Base-by-base conservation (phyloP, 164 flowering plant genomes). In the Stephania yunnanensis region DNA sequence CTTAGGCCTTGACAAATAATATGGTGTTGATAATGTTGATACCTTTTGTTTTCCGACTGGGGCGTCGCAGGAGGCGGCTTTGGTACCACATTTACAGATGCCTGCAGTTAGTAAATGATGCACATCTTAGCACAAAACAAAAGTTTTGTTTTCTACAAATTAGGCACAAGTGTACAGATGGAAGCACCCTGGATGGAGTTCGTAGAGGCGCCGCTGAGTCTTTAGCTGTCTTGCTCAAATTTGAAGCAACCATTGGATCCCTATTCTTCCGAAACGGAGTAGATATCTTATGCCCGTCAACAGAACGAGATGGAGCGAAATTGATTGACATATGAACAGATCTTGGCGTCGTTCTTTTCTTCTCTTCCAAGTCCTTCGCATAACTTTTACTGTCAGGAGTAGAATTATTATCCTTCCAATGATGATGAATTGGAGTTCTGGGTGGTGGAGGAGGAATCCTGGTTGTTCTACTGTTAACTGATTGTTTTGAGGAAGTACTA, bases 301-400 rank as follows among this genome's bases (percentile, higher is more conserved):
- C 73, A 58, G 74, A 70, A 65, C 46, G 70, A 77, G 88, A 80
- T n/a, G 78, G 77, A 75, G 82, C 73, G 31, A 83, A 83, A 80
- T 79, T 87, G 72, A 90, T 78, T 10, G 97, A 91, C 91, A 86
- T 86, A 72, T 91, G 89, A 75, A 89, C 81, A n/a, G 91, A 81
- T 74, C 75, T 88, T 75, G 85, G 79, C 25, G 77, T 76, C 36
- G 78, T 73, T 78, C 76, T 80, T 78, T 74, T 86, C 70, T 82
- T 85, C 61, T 82, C 79, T 61, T 65, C 68, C 5, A 71, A 58
- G 63, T 78, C 81, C 45, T 66, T 78, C 64, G 76, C 75, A 31
- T 74, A 11, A 73, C 76, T 82, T 75, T 80, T 83, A 46, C 75
- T 74, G 50, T 48, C 80, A 45, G 80, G 78, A 77, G 81, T 78